Percentiles rank a stretch among this genome's conserved stretches.
Conservation (phyloP, 2,329 filamentous ascomycete genomes). For the Cytospora chrysosperma region DNA sequence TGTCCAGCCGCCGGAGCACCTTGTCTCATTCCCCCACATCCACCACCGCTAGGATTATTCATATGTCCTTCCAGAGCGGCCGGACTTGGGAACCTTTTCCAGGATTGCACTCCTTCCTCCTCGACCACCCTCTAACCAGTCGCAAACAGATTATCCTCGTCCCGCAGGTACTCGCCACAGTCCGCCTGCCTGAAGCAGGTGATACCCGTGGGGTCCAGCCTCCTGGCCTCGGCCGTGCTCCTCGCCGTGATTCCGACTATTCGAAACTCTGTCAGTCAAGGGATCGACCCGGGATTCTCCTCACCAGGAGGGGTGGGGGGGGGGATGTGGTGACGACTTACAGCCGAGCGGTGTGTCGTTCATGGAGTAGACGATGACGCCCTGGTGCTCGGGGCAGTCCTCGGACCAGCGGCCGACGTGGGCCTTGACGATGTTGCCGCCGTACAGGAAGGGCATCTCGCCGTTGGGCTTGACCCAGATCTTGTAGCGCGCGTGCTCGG, state of each 20-base stretch:
- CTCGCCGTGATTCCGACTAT: slow-evolving; percentile 86
- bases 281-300: too few species aligned
- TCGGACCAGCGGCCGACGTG: slow-evolving; percentile 80
- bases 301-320: too few species aligned
- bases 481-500: slow-evolving; percentile 91
- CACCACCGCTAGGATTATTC: neutral
- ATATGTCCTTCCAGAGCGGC: neutral
- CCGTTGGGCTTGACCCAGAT: slow-evolving; percentile 96
- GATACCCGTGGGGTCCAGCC: slow-evolving; percentile 86
- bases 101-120: too few species aligned
- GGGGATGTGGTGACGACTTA: too few species aligned
- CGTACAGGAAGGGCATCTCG: slow-evolving; percentile 96
- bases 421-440: slow-evolving; percentile 74
- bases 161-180: slow-evolving; percentile 90
- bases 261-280: too few species aligned
- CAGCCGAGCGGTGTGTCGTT: slow-evolving; percentile 88
- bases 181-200: slow-evolving; percentile 90
- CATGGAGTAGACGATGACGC: slow-evolving; percentile 87
- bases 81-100: too few species aligned
- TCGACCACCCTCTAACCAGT: slow-evolving; percentile 40
- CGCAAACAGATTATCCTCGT: slow-evolving; percentile 67
- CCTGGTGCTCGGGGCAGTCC: slow-evolving; percentile 90
- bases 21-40: neutral
- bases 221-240: slow-evolving; percentile 77
- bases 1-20: neutral